Percentiles rank a stretch among this genome's conserved stretches.
phyloP scores from a whole-genome alignment of 331 rosid species.

The Dryas integrifolia region DNA sequence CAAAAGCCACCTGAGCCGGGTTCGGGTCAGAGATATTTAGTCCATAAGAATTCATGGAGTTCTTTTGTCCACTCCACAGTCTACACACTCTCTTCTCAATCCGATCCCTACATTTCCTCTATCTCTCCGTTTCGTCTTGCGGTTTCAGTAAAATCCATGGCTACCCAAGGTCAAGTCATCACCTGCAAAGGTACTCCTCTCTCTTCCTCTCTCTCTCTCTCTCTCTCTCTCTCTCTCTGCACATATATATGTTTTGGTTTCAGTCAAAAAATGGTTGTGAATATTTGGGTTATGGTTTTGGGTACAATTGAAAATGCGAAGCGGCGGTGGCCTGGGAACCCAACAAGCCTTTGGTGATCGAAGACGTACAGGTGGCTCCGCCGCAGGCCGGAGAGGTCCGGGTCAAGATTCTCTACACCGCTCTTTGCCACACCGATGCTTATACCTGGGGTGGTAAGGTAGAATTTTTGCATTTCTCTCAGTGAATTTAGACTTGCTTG shows the following conservation, averaged over 20 bases:
- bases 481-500: background rate
- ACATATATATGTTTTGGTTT: constrained; percentile 2
- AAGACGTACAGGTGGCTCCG: constrained; percentile 90
- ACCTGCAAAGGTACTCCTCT: constrained; percentile 74
- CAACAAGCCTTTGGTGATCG: constrained; percentile 73
- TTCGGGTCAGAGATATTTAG: background rate
- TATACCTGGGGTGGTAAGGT: constrained; percentile 99
- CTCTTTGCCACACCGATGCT: constrained; percentile 92
- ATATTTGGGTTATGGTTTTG: background rate
- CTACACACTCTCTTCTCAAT: background rate
- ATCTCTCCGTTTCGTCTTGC: background rate
- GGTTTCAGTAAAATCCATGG: constrained; percentile 47
- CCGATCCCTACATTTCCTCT: background rate
- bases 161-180: constrained; percentile 86
- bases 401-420: constrained; percentile 71
- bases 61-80: background rate
- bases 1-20: background rate
- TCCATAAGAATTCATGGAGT: background rate
- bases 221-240: background rate
- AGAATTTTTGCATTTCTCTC: background rate
- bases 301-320: constrained; percentile 22
- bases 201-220: background rate
- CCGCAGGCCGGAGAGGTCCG: constrained; percentile 89
- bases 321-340: constrained; percentile 99
- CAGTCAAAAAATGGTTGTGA: background rate